Evolutionary conservation across 225 moss, liverwort and hornwort genomes (phyloP).

Genomic region (Sphagnum tenellum): DNA sequence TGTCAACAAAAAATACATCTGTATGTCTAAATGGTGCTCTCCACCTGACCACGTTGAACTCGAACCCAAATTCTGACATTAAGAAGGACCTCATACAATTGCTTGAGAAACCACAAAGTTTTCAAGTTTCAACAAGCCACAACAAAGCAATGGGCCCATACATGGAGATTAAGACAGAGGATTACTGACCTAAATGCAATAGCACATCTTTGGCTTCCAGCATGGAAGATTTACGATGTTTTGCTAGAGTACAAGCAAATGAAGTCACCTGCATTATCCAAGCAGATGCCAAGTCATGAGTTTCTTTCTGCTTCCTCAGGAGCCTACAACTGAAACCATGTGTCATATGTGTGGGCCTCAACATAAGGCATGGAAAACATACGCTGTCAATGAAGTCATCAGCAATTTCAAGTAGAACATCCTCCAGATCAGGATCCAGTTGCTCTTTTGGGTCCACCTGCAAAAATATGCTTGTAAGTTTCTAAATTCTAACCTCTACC

Average conservation of each 20-base stretch:
- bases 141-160: too few relatives aligned
- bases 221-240: constrained; percentile 71
- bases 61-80: too few relatives aligned
- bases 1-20: background rate
- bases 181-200: constrained; percentile 59
- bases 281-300: background rate
- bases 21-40: background rate
- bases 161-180: too few relatives aligned
- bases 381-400: constrained; percentile 92
- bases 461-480: background rate
- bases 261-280: constrained; percentile 47
- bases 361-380: constrained; percentile 1
- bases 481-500: background rate
- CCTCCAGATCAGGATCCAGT: constrained; percentile 89
- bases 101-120: too few relatives aligned
- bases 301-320: background rate
- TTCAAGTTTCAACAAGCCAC: too few relatives aligned
- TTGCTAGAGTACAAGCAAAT: constrained; percentile 75
- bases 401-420: constrained; percentile 81
- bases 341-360: background rate
- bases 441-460: constrained; percentile 85
- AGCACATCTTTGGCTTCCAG: constrained; percentile 92
- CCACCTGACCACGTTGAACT: too few relatives aligned
- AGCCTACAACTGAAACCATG: background rate
- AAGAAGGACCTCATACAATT: too few relatives aligned